Base-by-base conservation (phyloP, 371 early-diverging fungal genomes). In the Funneliformis caledonium region DNA sequence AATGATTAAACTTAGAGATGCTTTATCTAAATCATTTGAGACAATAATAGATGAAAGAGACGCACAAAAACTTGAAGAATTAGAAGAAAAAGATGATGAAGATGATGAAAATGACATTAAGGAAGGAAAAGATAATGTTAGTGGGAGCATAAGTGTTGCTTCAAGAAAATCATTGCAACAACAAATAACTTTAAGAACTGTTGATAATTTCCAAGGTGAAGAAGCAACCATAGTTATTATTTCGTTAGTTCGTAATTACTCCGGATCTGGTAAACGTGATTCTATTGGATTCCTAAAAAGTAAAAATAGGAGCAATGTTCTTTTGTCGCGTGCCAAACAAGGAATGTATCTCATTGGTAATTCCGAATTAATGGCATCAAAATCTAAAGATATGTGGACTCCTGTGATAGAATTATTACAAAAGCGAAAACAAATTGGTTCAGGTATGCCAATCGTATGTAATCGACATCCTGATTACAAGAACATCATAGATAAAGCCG, bases 201-300 rank as follows among this genome's bases (percentile, higher is more conserved):
- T 81, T 14, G 81, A 81, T 37, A 81, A 81, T 56, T 81, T 70
- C 14, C 76, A 86, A 84, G 87, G 87, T 12, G 69, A 69, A 69
- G 69, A 69, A 69, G 69, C 69, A 19, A 43, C 42, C n/a, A 69
- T 69, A 43, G 80, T 87, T 7, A 85, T 88, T 56, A 84, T 88
- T 19, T 82, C 94, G 0, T 84, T 93, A 12, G 94, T 93, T 9
- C 88, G 94, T 22, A 92, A 90, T 48, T 52, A 12, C 52, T 31
- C 26, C 31, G 12, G 12, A 65, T 33, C 26, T 65, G n/a, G 12
- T 19, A 9, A 11, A 16, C 7, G 19, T 22, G 59, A 86, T 0
- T 83, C 86, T 9, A 93, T 94, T 82, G 96, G 96, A 12, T 96
- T 96, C 85, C 85, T 95, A 59, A 92, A 90, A 81, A 91, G 92